A percentile compares a stretch with the other conserved stretches of the same genome.
These are phyloP conservation scores for Claviceps digitariae DNA, from an alignment of 2,329 filamentous ascomycete species.

Conservation along the genomic window DNA sequence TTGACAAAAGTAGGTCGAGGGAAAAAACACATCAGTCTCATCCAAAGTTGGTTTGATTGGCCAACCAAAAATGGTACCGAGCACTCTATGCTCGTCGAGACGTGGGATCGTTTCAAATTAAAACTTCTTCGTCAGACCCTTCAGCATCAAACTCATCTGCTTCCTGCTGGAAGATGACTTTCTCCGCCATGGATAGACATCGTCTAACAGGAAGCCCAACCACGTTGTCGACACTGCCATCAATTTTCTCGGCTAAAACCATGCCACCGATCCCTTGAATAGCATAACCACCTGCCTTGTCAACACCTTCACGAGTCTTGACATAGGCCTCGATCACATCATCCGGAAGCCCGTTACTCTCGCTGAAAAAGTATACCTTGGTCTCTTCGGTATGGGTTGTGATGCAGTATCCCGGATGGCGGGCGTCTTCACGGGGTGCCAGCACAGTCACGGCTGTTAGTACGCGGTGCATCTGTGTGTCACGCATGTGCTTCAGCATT, in stretches of 20 bases:
- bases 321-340: conserved; percentile 72
- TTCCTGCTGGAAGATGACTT: conserved; percentile 64
- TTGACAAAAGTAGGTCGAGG: neutral
- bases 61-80: neutral
- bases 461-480: conserved; percentile 66
- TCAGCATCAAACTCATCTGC: conserved; percentile 42
- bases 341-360: conserved; percentile 47
- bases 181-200: conserved; percentile 72
- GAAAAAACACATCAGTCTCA: neutral
- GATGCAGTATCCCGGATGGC: conserved; percentile 74
- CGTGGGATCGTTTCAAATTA: neutral
- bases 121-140: conserved; percentile 26
- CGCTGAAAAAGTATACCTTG: conserved; percentile 68
- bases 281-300: conserved; percentile 94
- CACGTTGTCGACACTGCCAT: conserved; percentile 87
- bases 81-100: neutral
- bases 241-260: conserved; percentile 75
- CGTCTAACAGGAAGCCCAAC: conserved; percentile 75
- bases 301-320: conserved; percentile 75
- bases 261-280: conserved; percentile 81
- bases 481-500: conserved; percentile 73
- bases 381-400: conserved; percentile 82
- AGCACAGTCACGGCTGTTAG: conserved; percentile 78
- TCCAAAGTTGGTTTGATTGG: neutral
- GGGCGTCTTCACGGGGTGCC: conserved; percentile 65